phyloP scores from a whole-genome alignment of 768 basidiomycete genomes.

The Boletellus emodensis region DNA sequence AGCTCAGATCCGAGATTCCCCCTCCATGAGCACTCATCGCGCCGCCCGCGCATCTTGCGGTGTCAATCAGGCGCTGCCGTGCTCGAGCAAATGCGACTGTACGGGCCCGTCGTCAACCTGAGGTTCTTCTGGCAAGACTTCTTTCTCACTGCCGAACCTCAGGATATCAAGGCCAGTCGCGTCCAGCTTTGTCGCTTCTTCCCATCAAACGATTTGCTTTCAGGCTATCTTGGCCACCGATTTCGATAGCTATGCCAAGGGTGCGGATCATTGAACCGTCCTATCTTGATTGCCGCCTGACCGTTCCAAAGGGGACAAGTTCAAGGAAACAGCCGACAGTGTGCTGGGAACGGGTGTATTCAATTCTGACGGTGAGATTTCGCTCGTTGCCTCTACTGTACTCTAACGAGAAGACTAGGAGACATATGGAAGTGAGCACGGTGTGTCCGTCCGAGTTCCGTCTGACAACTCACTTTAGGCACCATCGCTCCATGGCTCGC shows the following conservation, averaged over 20 bases:
- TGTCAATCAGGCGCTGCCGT: conserved; percentile 22
- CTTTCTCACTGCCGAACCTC: conserved; percentile 47
- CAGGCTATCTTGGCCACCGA: conserved; percentile 42
- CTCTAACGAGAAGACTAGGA: conserved; percentile 34
- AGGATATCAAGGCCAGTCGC: conserved; percentile 38
- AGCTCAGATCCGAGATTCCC: not conserved
- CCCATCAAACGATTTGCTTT: not conserved
- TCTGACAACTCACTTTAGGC: conserved; percentile 30
- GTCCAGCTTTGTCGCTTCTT: not conserved
- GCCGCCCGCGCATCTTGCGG: not conserved
- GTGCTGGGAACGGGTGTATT: conserved; percentile 54
- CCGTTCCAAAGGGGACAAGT: conserved; percentile 28
- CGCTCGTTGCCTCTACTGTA: not conserved
- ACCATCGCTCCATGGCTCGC: conserved; percentile 64
- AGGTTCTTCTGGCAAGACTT: conserved; percentile 46
- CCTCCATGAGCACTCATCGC: too few species aligned
- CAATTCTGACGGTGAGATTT: conserved; percentile 44
- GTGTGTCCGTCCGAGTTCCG: not conserved
- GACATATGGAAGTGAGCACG: conserved; percentile 62
- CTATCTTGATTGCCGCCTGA: not conserved
- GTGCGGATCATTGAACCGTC: conserved; percentile 13
- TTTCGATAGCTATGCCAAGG: conserved; percentile 43
- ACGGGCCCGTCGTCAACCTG: conserved; percentile 38
- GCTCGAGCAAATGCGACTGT: conserved; percentile 20
- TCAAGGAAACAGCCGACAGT: conserved; percentile 27